Conservation (phyloP, 176 grass and related monocot species). For the Oropetium thomaeum region DNA sequence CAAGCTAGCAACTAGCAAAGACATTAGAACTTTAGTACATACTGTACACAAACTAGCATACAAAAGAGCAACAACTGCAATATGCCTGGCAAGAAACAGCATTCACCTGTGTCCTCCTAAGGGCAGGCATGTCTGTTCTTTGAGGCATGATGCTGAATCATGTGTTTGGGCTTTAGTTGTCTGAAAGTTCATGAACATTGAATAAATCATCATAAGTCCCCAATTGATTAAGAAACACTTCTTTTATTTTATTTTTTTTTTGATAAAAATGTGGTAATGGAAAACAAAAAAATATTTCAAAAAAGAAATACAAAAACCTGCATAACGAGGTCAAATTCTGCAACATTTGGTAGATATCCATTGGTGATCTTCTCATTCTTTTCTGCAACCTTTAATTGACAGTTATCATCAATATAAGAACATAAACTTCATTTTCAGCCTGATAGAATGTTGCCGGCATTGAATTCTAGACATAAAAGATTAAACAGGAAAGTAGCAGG, state of each 20-base stretch:
- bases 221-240: slow-evolving; percentile 2
- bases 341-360: slow-evolving; percentile 65
- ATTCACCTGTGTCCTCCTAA: slow-evolving; percentile 90
- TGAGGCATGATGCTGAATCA: slow-evolving; percentile 90
- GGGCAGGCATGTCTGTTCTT: slow-evolving; percentile 72
- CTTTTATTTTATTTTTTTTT: not conserved
- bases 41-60: not conserved
- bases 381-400: slow-evolving; percentile 47
- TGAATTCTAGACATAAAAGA: slow-evolving; percentile 9
- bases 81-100: slow-evolving; percentile 12
- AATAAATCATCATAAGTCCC: slow-evolving; percentile 10
- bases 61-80: not conserved
- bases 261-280: slow-evolving; percentile 7
- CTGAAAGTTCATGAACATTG: slow-evolving; percentile 49
- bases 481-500: not conserved
- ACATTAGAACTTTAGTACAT: not conserved
- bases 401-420: not conserved
- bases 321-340: slow-evolving; percentile 96
- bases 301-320: slow-evolving; percentile 62
- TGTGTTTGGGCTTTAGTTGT: slow-evolving; percentile 77
- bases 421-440: not conserved
- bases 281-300: slow-evolving; percentile 8
- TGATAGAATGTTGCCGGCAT: not conserved
- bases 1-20: not conserved
- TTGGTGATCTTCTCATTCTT: slow-evolving; percentile 53